Percentiles rank a stretch among this genome's conserved stretches.
These are phyloP conservation scores for Hymenoscyphus repandus DNA, from an alignment of 2,329 filamentous ascomycete species.

Conservation along the genomic window DNA sequence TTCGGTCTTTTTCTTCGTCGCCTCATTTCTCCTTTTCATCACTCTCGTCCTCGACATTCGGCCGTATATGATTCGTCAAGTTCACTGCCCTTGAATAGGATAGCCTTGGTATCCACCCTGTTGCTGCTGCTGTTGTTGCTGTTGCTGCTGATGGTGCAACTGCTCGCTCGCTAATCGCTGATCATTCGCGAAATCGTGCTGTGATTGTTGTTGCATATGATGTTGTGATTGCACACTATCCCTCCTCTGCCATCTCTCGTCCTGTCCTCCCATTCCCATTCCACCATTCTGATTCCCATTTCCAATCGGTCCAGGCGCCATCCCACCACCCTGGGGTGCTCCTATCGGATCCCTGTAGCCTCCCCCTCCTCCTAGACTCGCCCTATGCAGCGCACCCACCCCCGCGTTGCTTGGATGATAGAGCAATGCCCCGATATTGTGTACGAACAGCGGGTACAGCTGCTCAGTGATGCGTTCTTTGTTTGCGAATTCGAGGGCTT, in stretches of 20 bases:
- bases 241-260: neutral
- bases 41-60: neutral
- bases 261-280: neutral
- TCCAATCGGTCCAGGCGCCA: neutral
- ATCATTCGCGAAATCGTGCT: neutral
- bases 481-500: conserved; percentile 93
- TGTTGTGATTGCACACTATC: neutral
- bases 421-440: conserved; percentile 88
- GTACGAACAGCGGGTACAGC: conserved; percentile 90
- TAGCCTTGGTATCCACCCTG: neutral
- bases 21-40: neutral
- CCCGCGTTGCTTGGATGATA: conserved; percentile 88
- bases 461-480: conserved; percentile 98
- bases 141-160: conserved; percentile 1
- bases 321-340: too few relatives aligned
- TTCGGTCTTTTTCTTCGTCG: neutral
- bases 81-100: neutral
- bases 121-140: neutral
- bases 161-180: conserved; percentile 2
- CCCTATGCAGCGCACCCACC: neutral
- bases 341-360: neutral
- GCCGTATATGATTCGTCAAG: neutral
- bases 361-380: conserved; percentile 19
- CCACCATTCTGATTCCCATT: neutral
- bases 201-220: neutral